These are phyloP conservation scores for Coriaria nepalensis DNA, from an alignment of 306 rosid species.

Conservation along the genomic window DNA sequence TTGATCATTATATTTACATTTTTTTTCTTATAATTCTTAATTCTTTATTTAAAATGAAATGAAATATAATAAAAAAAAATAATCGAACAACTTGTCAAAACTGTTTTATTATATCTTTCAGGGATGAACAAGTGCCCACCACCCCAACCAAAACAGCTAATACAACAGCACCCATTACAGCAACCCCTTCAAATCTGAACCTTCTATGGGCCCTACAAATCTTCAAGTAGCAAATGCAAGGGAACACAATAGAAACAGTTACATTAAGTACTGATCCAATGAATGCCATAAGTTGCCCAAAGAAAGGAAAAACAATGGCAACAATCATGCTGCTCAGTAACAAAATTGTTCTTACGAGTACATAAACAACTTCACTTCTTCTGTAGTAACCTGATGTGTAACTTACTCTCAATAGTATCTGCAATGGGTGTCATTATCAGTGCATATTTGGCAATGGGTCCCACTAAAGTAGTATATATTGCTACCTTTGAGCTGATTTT, in stretches of 20 bases:
- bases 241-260: neutral
- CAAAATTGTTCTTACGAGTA: conserved; percentile 1
- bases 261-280: conserved; percentile 3
- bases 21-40: too few species aligned
- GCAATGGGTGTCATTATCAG: conserved; percentile 8
- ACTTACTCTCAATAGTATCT: conserved; percentile 8
- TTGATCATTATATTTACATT: too few species aligned
- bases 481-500: conserved; percentile 7
- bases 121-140: neutral
- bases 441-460: conserved; percentile 10
- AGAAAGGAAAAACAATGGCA: conserved; percentile 4
- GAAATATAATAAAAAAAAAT: neutral
- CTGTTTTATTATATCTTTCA: conserved; percentile 1
- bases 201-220: neutral
- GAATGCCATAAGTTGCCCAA: conserved; percentile 2
- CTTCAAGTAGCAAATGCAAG: conserved; percentile 2
- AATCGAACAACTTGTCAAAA: neutral
- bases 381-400: neutral
- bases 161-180: neutral
- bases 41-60: neutral
- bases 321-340: conserved; percentile 1
- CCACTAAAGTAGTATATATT: conserved; percentile 8
- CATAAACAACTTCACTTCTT: neutral
- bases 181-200: neutral
- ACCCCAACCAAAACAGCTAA: neutral